A percentile compares a stretch with the other conserved stretches of the same genome.
Evolutionary conservation across 495 filamentous ascomycete species (phyloP).

Genomic region (Talaromyces proteolyticus): DNA sequence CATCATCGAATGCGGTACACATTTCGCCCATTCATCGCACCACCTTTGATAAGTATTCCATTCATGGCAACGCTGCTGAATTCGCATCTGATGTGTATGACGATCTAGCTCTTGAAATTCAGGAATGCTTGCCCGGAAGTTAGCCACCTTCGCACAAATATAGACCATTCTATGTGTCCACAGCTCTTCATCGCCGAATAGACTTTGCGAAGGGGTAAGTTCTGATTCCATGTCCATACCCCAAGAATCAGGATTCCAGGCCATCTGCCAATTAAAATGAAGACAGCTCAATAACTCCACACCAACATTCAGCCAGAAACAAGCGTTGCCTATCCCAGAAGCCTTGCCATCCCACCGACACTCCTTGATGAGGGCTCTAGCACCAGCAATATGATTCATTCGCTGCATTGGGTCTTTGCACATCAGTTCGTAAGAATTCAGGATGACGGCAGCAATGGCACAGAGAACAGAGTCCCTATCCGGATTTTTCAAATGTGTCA

Average conservation of each 20-base stretch:
- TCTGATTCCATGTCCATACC: slow-evolving; percentile 77
- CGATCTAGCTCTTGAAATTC: slow-evolving; percentile 52
- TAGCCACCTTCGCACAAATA: slow-evolving; percentile 81
- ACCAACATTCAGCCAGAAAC: slow-evolving; percentile 90
- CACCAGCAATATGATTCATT: slow-evolving; percentile 84
- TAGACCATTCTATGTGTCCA: slow-evolving; percentile 91
- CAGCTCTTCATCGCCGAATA: slow-evolving; percentile 62
- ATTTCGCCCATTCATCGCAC: slow-evolving; percentile 76
- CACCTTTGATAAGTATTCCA: slow-evolving; percentile 70
- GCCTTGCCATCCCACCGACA: slow-evolving; percentile 84
- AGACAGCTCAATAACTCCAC: slow-evolving; percentile 88
- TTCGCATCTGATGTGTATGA: slow-evolving; percentile 54
- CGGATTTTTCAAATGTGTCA: slow-evolving; percentile 70
- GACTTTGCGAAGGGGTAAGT: slow-evolving; percentile 28
- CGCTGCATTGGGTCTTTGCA: slow-evolving; percentile 65
- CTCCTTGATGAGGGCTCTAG: slow-evolving; percentile 83
- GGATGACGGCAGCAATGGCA: slow-evolving; percentile 80
- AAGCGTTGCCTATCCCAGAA: slow-evolving; percentile 75
- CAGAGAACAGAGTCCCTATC: slow-evolving; percentile 80
- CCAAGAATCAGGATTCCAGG: slow-evolving; percentile 93
- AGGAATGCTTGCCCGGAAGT: slow-evolving; percentile 67
- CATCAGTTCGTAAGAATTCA: slow-evolving; percentile 94
- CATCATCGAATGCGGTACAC: slow-evolving; percentile 78
- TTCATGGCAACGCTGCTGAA: slow-evolving; percentile 62
- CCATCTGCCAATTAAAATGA: slow-evolving; percentile 78